Evolutionary conservation across 176 grass and related monocot species (phyloP).

Genomic region (Zea mays): Zm-B73-REFERENCE-NAM-5.0 NC_050098.1:174746501-174747000

Average conservation of each 20-base stretch:
- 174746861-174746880: constrained; percentile 54
- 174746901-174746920: constrained; percentile 93
- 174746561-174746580: constrained; percentile 15
- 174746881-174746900: constrained; percentile 73
- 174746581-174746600: constrained; percentile 8
- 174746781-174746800: no score
- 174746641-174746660: constrained; percentile 98
- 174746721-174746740: constrained; percentile 29
- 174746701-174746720: constrained; percentile 91
- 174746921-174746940: constrained; percentile 89
- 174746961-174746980: not conserved
- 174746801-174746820: no score
- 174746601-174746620: constrained; percentile 78
- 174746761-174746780: no score
- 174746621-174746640: constrained; percentile 97
- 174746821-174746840: not conserved
- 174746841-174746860: not conserved
- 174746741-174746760: no score
- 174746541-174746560: not conserved
- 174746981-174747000: not conserved
- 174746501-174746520: constrained; percentile 83
- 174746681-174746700: constrained; percentile 94
- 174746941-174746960: constrained; percentile 51
- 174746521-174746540: constrained; percentile 65
- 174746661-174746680: constrained; percentile 98